Conservation (phyloP, 352 stramenopile species). For the Lagenidium giganteum region DNA sequence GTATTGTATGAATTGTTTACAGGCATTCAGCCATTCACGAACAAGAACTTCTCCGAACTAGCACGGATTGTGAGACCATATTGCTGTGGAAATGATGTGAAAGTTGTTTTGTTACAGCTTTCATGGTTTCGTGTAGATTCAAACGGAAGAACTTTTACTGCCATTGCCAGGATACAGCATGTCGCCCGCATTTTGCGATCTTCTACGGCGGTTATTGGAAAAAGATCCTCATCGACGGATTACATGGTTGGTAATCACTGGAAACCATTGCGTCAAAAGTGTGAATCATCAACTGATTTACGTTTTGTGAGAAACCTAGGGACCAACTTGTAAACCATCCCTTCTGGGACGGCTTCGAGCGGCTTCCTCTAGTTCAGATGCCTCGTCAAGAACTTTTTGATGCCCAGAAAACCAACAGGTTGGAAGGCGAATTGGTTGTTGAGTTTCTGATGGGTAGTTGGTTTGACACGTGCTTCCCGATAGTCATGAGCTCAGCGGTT, state of each 20-base stretch:
- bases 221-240: constrained; percentile 67
- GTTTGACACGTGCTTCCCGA: neutral
- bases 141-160: constrained; percentile 36
- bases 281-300: too few relatives aligned
- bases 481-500: too few relatives aligned
- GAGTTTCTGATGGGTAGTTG: constrained; percentile 5
- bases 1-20: constrained; percentile 65
- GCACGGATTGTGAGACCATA: constrained; percentile 41
- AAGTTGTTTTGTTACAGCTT: neutral
- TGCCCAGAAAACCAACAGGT: too few relatives aligned
- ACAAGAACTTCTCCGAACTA: constrained; percentile 59
- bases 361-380: constrained; percentile 28
- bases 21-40: constrained; percentile 52
- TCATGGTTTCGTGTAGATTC: constrained; percentile 46
- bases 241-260: constrained; percentile 56
- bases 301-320: constrained; percentile 29
- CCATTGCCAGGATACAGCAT: constrained; percentile 33
- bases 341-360: constrained; percentile 39
- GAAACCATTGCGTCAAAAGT: constrained; percentile 9
- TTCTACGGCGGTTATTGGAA: constrained; percentile 43
- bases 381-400: constrained; percentile 54
- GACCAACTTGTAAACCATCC: constrained; percentile 60
- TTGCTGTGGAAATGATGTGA: too few relatives aligned
- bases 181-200: constrained; percentile 36
- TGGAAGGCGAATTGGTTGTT: constrained; percentile 5